Percentiles rank a stretch among this genome's conserved stretches.
phyloP scores from a whole-genome alignment of 495 filamentous ascomycete species.

The Peziza echinospora region DNA sequence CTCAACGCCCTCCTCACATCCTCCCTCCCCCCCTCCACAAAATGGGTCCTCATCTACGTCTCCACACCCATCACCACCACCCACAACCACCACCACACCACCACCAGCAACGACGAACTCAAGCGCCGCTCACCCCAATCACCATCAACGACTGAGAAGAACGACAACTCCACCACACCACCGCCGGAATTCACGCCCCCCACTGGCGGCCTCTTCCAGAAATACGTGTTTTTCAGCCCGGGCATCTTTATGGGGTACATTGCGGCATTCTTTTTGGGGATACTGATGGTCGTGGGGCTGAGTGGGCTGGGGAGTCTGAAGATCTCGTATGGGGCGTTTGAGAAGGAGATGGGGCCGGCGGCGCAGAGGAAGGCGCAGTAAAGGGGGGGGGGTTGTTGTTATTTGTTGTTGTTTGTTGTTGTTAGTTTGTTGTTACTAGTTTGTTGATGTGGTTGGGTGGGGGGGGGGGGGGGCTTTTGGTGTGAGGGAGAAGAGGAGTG shows the following conservation, averaged over 20 bases:
- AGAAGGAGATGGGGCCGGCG: slow-evolving; percentile 76
- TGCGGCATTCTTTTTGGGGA: slow-evolving; percentile 41
- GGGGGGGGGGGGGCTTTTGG: no score
- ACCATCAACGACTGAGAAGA: background rate
- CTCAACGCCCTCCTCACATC: slow-evolving; percentile 30
- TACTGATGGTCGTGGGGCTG: slow-evolving; percentile 58
- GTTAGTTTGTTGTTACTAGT: no score
- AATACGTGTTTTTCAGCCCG: slow-evolving; percentile 78
- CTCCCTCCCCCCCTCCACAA: slow-evolving; percentile 26
- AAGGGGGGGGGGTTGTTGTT: background rate
- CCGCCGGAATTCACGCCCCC: slow-evolving; percentile 12
- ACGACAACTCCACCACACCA: background rate
- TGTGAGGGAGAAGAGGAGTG: no score
- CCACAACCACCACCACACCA: background rate
- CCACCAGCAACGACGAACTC: background rate
- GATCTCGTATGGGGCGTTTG: slow-evolving; percentile 82
- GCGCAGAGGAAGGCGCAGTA: slow-evolving; percentile 55
- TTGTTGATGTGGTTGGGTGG: no score
- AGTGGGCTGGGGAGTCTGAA: slow-evolving; percentile 55
- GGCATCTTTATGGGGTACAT: slow-evolving; percentile 70
- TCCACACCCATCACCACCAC: slow-evolving; percentile 24
- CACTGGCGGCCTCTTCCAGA: slow-evolving; percentile 51
- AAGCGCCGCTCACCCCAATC: background rate
- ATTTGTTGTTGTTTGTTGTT: no score
- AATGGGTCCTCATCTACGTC: slow-evolving; percentile 42